Evolutionary conservation across 768 basidiomycete species (phyloP).

Genomic region (Boletus pseudopeckii): DNA sequence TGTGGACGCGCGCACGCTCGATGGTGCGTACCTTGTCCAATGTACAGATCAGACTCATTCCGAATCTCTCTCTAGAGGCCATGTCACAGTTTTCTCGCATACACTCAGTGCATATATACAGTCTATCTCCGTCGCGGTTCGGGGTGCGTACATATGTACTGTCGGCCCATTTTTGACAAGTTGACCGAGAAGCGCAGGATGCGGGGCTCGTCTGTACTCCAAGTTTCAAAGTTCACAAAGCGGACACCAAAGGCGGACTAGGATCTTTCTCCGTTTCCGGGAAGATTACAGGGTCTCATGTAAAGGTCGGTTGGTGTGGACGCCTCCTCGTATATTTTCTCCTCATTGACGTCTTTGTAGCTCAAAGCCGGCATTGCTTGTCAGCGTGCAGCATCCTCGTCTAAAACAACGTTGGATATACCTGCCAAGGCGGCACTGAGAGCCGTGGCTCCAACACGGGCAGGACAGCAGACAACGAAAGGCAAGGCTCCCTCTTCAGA

Average conservation of each 20-base stretch:
- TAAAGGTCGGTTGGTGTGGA: constrained; percentile 39
- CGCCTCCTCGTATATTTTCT: background rate
- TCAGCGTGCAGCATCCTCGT: constrained; percentile 34
- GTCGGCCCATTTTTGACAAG: background rate
- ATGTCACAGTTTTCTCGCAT: constrained; percentile 52
- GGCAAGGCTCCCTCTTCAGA: constrained; percentile 26
- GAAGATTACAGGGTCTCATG: constrained; percentile 43
- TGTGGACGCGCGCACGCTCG: constrained; percentile 60
- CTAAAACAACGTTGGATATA: constrained; percentile 42
- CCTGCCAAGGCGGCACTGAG: constrained; percentile 13
- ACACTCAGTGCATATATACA: constrained; percentile 64
- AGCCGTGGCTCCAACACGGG: constrained; percentile 5
- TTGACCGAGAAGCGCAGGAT: constrained; percentile 35
- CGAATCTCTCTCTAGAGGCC: constrained; percentile 37
- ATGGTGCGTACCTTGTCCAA: constrained; percentile 42
- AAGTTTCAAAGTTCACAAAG: constrained; percentile 28
- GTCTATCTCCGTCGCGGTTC: constrained; percentile 63
- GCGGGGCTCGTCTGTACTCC: constrained; percentile 40
- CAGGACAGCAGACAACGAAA: constrained; percentile 14
- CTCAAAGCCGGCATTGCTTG: constrained; percentile 5
- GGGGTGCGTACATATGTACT: constrained; percentile 31
- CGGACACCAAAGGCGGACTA: constrained; percentile 30
- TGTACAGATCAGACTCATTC: background rate
- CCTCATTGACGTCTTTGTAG: constrained; percentile 6
- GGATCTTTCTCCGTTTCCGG: constrained; percentile 30